phyloP scores from a whole-genome alignment of 768 basidiomycete genomes.

The Leucocoprinus leucothites region DNA sequence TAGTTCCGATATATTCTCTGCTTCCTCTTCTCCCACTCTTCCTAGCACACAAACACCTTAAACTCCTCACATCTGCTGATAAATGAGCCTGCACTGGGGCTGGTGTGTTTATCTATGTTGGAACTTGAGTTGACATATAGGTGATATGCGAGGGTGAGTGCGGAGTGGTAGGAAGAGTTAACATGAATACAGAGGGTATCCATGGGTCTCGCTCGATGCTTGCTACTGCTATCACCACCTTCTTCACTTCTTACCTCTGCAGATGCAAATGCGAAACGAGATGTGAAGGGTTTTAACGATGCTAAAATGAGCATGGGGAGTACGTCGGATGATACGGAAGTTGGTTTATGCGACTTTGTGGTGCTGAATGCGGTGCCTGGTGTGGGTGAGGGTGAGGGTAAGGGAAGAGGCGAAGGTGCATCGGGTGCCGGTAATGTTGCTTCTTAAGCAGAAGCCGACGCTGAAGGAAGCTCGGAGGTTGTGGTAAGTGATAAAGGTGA shows the following conservation, averaged over 20 bases:
- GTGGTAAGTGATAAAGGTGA: constrained; percentile 6
- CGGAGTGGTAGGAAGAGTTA: constrained; percentile 9
- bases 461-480: constrained; percentile 2
- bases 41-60: constrained; percentile 86
- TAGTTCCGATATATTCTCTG: constrained; percentile 6
- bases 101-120: background rate
- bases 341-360: constrained; percentile 28
- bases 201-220: constrained; percentile 32
- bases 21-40: constrained; percentile 23
- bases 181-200: constrained; percentile 11
- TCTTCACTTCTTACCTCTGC: too few relatives aligned
- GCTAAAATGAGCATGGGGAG: constrained; percentile 91
- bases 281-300: constrained; percentile 92
- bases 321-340: constrained; percentile 79
- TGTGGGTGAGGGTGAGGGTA: background rate
- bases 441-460: background rate
- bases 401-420: background rate
- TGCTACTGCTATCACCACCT: constrained; percentile 28
- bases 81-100: constrained; percentile 22
- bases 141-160: too few relatives aligned
- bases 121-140: background rate
- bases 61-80: constrained; percentile 65
- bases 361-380: too few relatives aligned
- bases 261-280: constrained; percentile 71
- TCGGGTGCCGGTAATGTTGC: constrained; percentile 1